Evolutionary conservation across 768 basidiomycete genomes (phyloP), one percentile per base, ranked within the genome.

Genomic region (Mrakia frigida): DNA sequence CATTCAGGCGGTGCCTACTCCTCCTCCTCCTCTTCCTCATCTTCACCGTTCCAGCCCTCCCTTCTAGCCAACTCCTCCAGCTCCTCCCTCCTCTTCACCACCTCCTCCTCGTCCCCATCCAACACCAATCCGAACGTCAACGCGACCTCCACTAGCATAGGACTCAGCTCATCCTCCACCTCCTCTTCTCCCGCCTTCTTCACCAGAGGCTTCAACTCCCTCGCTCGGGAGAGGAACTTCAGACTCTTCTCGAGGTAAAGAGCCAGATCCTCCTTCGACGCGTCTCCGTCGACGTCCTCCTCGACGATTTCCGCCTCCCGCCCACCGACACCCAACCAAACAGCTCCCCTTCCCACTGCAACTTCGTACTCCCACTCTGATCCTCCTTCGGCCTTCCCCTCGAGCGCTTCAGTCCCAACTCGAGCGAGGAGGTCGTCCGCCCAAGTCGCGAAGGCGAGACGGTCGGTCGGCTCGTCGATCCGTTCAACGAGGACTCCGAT

Each of bases 51-150:
- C 65, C 65, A 68, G 2, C 65, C 65, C 65, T 68, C 65, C 39
- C 21, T n/a, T 39, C 39, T 68, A 1, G 65, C 65, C 35, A 68
- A 25, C 35, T 68, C 65, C 13, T 68, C 65, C 65, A 68, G n/a
- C 65, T 41, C 65, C 37, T 39, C 65, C 37, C 65, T 68, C 65
- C 65, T 43, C 14, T 1, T 41, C 6, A 68, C 65, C 7, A 43
- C 65, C 65, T 37, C 65, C 35, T 68, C 65, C 9, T 10, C 37
- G 39, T 68, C 65, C 65, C 65, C 65, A n/a, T 37, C 65, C 35
- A 68, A 68, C 33, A 68, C 65, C 65, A 68, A 25, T 39, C 35
- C 65, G 13, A 68, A 41, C 37, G 65, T 68, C 65, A 68, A 68
- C 16, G 65, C 65, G 9, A 25, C 25, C 65, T 68, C 65, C 0